These are phyloP conservation scores for Ogataea sp. DNA, from an alignment of 805 yeast species.

Conservation along the genomic window DNA sequence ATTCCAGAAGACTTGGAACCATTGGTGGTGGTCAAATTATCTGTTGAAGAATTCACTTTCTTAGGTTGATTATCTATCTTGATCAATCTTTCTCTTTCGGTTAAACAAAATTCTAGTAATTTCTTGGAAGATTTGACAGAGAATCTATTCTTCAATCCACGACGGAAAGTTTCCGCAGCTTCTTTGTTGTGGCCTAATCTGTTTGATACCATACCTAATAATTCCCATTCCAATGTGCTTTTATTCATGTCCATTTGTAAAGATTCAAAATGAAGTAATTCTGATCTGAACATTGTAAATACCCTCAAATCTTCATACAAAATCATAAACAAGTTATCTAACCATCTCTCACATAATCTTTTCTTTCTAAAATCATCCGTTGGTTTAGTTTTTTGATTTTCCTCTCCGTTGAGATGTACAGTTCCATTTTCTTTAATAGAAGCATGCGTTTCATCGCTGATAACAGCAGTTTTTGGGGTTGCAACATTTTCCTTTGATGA, in stretches of 20 bases:
- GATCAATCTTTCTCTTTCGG: constrained; percentile 31
- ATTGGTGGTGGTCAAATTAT: constrained; percentile 1
- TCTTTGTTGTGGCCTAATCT: constrained; percentile 82
- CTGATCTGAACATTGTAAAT: constrained; percentile 92
- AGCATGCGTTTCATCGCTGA: constrained; percentile 28
- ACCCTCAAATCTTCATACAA: constrained; percentile 68
- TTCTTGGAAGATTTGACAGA: constrained; percentile 74
- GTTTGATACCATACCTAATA: constrained; percentile 77
- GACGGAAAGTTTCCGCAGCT: constrained; percentile 76
- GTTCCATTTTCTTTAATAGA: too few species aligned
- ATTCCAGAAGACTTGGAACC: constrained; percentile 1
- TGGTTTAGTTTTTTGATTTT: neutral
- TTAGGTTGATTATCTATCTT: constrained; percentile 2
- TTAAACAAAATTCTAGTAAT: constrained; percentile 55
- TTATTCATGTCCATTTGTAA: constrained; percentile 76
- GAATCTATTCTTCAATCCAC: constrained; percentile 66
- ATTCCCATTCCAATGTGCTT: constrained; percentile 85
- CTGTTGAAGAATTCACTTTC: constrained; percentile 1
- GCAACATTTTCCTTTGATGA: constrained; percentile 3
- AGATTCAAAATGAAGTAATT: constrained; percentile 78
- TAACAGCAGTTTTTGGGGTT: constrained; percentile 12
- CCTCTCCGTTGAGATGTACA: too few species aligned
- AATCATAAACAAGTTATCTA: constrained; percentile 61
- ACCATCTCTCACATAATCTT: constrained; percentile 66
- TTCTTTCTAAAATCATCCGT: constrained; percentile 46